Conservation (phyloP, 2,329 filamentous ascomycete species). For the Aspergillus melleus region DNA sequence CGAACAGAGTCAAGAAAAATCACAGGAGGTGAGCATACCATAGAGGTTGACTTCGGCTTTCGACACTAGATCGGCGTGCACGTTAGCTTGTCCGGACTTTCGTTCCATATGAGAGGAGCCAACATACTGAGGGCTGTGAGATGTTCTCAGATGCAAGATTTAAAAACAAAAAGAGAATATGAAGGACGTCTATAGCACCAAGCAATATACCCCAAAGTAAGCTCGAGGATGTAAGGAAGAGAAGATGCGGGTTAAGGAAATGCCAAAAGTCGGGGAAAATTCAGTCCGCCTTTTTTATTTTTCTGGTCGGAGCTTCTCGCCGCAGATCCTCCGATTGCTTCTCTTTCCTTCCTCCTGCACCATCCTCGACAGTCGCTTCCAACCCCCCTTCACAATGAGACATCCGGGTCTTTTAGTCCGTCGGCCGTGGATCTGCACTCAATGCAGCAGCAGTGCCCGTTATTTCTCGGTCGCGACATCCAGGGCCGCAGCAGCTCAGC, state of each 20-base stretch:
- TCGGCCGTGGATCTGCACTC: constrained; percentile 38
- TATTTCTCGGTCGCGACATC: constrained; percentile 25
- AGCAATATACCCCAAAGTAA: background rate
- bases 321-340: constrained; percentile 11
- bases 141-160: background rate
- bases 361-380: background rate
- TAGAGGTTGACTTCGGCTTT: constrained; percentile 58
- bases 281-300: constrained; percentile 15
- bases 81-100: constrained; percentile 18
- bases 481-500: constrained; percentile 21
- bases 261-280: constrained; percentile 9
- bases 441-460: constrained; percentile 34
- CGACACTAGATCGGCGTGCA: constrained; percentile 30
- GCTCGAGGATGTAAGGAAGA: background rate
- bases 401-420: constrained; percentile 26
- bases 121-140: constrained; percentile 17
- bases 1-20: background rate
- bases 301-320: constrained; percentile 6
- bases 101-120: background rate
- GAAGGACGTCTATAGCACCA: background rate
- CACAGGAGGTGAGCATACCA: constrained; percentile 40
- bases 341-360: constrained; percentile 1
- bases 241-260: background rate
- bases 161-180: background rate
- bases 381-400: constrained; percentile 27